These are phyloP conservation scores for Sonneratia caseolaris DNA, from an alignment of 345 rosid genomes.

Conservation along the genomic window DNA sequence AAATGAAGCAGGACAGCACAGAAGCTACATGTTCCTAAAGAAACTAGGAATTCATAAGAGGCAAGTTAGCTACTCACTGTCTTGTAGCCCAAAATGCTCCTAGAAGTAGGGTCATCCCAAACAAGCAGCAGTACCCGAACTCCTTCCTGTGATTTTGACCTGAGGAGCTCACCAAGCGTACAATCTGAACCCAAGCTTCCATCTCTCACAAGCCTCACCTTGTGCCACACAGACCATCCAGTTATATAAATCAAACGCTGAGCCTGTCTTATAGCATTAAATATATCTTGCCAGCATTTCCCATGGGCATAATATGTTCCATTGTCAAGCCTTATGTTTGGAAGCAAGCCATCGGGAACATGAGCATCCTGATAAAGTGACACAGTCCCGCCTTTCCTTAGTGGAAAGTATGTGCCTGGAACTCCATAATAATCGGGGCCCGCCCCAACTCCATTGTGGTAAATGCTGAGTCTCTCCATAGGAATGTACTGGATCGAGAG, in stretches of 20 bases:
- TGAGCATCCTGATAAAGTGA: slow-evolving; percentile 95
- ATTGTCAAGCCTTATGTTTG: slow-evolving; percentile 43
- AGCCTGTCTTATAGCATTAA: slow-evolving; percentile 73
- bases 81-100: slow-evolving; percentile 72
- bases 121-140: slow-evolving; percentile 90
- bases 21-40: neutral
- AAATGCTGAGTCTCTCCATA: slow-evolving; percentile 49
- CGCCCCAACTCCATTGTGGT: slow-evolving; percentile 72
- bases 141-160: slow-evolving; percentile 85
- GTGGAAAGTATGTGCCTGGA: slow-evolving; percentile 92
- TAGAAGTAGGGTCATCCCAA: slow-evolving; percentile 98
- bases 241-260: slow-evolving; percentile 73
- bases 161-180: slow-evolving; percentile 72
- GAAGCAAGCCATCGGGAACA: slow-evolving; percentile 79
- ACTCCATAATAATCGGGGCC: slow-evolving; percentile 80
- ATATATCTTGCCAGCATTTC: slow-evolving; percentile 85
- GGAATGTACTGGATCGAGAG: slow-evolving; percentile 73
- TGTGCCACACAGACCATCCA: slow-evolving; percentile 97
- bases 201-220: slow-evolving; percentile 61
- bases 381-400: slow-evolving; percentile 69
- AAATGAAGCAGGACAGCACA: neutral
- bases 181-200: slow-evolving; percentile 31
- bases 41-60: neutral
- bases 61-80: slow-evolving; percentile 41
- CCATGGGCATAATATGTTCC: slow-evolving; percentile 68